phyloP scores from a whole-genome alignment of 192 early-diverging fungal genomes.

The Paraglomus occultum region DNA sequence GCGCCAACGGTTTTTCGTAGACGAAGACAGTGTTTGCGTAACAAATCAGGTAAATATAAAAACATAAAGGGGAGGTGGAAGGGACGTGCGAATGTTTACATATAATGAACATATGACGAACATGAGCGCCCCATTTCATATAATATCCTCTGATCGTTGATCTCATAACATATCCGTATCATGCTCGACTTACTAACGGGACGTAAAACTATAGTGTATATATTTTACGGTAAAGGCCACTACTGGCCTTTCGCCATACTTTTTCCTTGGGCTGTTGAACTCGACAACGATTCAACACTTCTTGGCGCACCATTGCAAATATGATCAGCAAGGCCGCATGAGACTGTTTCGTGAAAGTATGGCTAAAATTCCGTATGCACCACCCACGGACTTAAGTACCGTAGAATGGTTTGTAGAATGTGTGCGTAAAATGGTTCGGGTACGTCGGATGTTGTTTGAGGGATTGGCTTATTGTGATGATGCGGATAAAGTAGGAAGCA shows the following conservation, averaged over 20 bases:
- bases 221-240: conserved; percentile 45
- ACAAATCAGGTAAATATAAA: conserved; percentile 44
- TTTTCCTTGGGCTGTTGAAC: conserved; percentile 49
- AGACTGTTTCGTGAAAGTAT: conserved; percentile 56
- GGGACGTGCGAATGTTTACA: too few relatives aligned
- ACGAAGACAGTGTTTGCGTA: conserved; percentile 39
- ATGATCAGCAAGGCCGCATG: conserved; percentile 56
- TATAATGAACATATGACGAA: too few relatives aligned
- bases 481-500: conserved; percentile 33
- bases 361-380: conserved; percentile 52
- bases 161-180: too few relatives aligned
- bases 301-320: conserved; percentile 46
- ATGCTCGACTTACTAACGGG: background rate
- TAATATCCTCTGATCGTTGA: too few relatives aligned
- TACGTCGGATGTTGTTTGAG: conserved; percentile 23
- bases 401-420: conserved; percentile 10
- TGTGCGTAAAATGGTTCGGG: background rate
- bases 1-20: conserved; percentile 57
- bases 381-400: background rate
- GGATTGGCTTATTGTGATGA: conserved; percentile 25
- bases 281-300: conserved; percentile 52
- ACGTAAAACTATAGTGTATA: conserved; percentile 42
- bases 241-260: conserved; percentile 31
- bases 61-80: background rate
- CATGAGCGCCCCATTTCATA: too few relatives aligned